These are phyloP conservation scores for Micromonas commoda DNA, from an alignment of 139 green algal species.

Conservation along the genomic window DNA sequence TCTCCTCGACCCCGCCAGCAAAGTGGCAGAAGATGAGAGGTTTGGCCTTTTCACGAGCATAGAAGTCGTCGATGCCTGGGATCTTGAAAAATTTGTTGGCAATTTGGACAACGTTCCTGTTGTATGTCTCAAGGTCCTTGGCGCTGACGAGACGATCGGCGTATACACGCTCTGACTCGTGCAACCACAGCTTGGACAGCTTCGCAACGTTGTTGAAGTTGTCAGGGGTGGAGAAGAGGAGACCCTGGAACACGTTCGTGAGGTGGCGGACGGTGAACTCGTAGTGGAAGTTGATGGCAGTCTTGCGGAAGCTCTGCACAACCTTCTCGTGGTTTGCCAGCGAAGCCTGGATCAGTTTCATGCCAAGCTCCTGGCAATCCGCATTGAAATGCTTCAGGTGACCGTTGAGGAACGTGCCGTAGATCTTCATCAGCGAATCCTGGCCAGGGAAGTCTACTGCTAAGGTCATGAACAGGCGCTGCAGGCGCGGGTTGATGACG, in stretches of 20 bases:
- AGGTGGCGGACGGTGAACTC: constrained; percentile 84
- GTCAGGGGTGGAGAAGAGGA: constrained; percentile 69
- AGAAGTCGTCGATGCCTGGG: constrained; percentile 78
- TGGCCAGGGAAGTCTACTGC: constrained; percentile 73
- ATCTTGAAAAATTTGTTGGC: constrained; percentile 73
- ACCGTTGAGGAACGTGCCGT: constrained; percentile 70
- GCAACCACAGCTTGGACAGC: constrained; percentile 77
- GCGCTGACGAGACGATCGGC: constrained; percentile 23
- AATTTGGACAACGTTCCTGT: constrained; percentile 61
- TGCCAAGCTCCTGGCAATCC: constrained; percentile 61
- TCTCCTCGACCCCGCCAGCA: constrained; percentile 60
- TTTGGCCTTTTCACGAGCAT: constrained; percentile 74
- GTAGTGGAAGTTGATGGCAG: constrained; percentile 87
- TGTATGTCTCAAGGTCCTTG: constrained; percentile 65
- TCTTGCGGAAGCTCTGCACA: constrained; percentile 75
- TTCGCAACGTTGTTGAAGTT: constrained; percentile 64
- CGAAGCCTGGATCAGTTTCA: constrained; percentile 70
- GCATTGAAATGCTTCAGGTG: constrained; percentile 66
- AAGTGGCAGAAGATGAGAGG: constrained; percentile 87
- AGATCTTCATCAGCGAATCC: constrained; percentile 75
- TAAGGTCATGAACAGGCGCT: constrained; percentile 86
- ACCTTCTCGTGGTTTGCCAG: constrained; percentile 78
- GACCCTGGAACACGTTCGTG: constrained; percentile 79
- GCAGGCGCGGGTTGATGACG: constrained; percentile 79
- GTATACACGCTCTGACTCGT: constrained; percentile 82